Evolutionary conservation across 768 basidiomycete species (phyloP).

Genomic region (Myochromella boudieri): DNA sequence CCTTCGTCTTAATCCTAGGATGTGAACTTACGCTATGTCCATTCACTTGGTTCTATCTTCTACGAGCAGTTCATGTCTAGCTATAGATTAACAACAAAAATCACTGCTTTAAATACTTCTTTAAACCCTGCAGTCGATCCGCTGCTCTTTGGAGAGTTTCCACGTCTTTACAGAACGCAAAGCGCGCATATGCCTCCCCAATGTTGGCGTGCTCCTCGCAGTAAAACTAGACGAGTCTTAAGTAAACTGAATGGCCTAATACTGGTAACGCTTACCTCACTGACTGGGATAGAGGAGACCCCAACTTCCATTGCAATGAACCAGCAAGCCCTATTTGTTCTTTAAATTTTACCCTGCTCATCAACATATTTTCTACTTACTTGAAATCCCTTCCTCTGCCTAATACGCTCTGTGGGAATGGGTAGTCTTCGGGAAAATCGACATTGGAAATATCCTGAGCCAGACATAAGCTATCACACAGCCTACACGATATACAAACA

Average conservation of each 20-base stretch:
- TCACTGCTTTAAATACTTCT: constrained; percentile 58
- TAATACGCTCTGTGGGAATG: constrained; percentile 71
- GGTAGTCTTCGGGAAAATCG: constrained; percentile 81
- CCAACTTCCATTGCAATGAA: constrained; percentile 90
- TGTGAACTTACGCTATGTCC: too few species aligned
- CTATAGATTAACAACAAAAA: too few species aligned
- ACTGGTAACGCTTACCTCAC: constrained; percentile 61
- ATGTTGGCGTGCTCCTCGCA: constrained; percentile 83
- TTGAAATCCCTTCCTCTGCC: constrained; percentile 88
- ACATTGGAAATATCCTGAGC: constrained; percentile 73
- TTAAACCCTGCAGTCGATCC: constrained; percentile 74
- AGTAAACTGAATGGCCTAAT: constrained; percentile 3
- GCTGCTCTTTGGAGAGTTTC: constrained; percentile 83
- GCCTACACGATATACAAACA: constrained; percentile 25
- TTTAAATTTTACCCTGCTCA: neutral
- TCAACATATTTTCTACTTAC: constrained; percentile 41
- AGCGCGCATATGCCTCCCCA: constrained; percentile 84
- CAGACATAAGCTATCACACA: neutral
- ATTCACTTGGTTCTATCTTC: too few species aligned
- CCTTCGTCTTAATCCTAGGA: neutral
- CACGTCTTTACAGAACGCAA: constrained; percentile 95
- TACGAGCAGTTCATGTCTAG: too few species aligned
- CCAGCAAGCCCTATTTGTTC: constrained; percentile 75
- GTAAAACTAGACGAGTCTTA: constrained; percentile 66
- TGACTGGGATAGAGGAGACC: constrained; percentile 92